Percentiles rank a stretch among this genome's conserved stretches.
These are phyloP conservation scores for Amanita muscaria DNA, from an alignment of 768 basidiomycete genomes.

Conservation along the genomic window DNA sequence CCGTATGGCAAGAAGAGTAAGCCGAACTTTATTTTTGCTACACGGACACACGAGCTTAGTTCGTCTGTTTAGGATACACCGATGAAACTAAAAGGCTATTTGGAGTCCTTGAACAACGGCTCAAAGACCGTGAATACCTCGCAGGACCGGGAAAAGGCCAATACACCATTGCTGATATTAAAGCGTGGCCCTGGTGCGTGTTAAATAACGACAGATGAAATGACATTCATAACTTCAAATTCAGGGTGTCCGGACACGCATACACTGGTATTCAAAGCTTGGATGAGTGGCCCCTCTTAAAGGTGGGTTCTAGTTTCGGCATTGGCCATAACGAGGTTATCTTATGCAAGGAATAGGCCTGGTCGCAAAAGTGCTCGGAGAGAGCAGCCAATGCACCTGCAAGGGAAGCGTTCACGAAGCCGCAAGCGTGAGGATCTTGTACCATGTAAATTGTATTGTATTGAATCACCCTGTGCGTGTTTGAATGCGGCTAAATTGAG, in stretches of 20 bases:
- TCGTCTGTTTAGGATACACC: slow-evolving; percentile 53
- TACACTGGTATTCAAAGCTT: slow-evolving; percentile 40
- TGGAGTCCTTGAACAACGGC: slow-evolving; percentile 68
- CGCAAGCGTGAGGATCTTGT: too few species aligned
- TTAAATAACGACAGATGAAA: neutral
- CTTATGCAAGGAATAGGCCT: neutral
- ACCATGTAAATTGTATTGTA: too few species aligned
- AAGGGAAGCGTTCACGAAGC: too few species aligned
- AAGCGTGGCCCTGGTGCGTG: slow-evolving; percentile 43
- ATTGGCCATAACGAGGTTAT: too few species aligned
- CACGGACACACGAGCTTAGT: neutral
- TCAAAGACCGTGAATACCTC: slow-evolving; percentile 69
- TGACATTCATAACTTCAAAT: neutral
- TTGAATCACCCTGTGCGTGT: too few species aligned
- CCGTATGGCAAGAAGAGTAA: slow-evolving; percentile 61
- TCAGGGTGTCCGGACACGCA: slow-evolving; percentile 20
- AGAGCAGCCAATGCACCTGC: too few species aligned
- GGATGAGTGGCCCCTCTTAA: slow-evolving; percentile 26
- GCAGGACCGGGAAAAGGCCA: slow-evolving; percentile 64
- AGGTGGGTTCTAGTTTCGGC: slow-evolving; percentile 24
- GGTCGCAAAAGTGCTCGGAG: too few species aligned
- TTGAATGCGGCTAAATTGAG: too few species aligned
- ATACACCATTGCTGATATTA: slow-evolving; percentile 66
- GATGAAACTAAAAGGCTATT: slow-evolving; percentile 84
- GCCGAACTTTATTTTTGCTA: neutral